Conservation (phyloP, 306 rosid species). For the Rosa multiflora region DNA sequence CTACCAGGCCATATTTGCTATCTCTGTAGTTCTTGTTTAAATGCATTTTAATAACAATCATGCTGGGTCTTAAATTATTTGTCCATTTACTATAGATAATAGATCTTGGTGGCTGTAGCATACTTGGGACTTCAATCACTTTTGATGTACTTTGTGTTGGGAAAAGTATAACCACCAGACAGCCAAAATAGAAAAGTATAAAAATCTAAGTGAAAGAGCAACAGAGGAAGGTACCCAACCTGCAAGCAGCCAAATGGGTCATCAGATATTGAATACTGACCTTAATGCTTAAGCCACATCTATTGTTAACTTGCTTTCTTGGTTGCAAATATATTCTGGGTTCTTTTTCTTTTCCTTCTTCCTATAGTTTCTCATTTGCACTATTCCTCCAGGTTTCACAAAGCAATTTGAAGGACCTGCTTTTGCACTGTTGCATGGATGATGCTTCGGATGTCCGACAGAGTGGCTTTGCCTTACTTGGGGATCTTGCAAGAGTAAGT, state of each 20-base stretch:
- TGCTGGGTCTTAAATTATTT: background rate
- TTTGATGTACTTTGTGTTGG: background rate
- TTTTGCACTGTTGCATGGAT: constrained; percentile 82
- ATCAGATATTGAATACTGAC: background rate
- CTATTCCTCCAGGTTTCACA: constrained; percentile 64
- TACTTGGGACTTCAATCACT: background rate
- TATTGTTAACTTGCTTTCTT: background rate
- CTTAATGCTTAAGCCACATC: background rate
- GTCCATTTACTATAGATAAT: background rate
- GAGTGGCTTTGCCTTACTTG: constrained; percentile 94
- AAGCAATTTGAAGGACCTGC: constrained; percentile 79
- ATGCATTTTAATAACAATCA: background rate
- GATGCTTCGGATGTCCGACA: constrained; percentile 94
- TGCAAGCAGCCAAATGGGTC: background rate
- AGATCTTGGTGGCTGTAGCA: background rate
- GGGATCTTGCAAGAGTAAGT: constrained; percentile 99
- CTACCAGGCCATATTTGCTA: background rate
- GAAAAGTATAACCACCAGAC: background rate
- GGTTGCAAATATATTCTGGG: background rate
- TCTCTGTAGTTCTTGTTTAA: background rate
- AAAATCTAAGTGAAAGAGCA: background rate
- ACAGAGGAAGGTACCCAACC: background rate
- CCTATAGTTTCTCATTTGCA: background rate
- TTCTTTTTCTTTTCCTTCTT: background rate
- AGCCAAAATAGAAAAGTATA: background rate